These are phyloP conservation scores for Solioccasus polychromus DNA, from an alignment of 768 basidiomycete species.

Conservation along the genomic window DNA sequence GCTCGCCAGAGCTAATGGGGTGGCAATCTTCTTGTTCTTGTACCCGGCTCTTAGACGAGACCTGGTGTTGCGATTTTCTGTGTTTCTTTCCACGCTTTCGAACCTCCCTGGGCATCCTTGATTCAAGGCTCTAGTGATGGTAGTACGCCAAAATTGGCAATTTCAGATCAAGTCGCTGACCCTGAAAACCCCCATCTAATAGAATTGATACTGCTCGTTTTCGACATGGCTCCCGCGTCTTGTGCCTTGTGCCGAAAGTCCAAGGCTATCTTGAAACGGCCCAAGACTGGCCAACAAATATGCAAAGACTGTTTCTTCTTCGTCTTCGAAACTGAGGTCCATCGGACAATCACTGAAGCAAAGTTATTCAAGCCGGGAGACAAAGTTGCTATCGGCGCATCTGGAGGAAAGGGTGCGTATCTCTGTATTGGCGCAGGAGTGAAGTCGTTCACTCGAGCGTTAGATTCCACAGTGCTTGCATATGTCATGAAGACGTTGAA, in stretches of 20 bases:
- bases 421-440: too few relatives aligned
- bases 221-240: conserved; percentile 69
- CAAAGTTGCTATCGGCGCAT: conserved; percentile 94
- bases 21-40: conserved; percentile 5
- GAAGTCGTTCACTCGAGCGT: neutral
- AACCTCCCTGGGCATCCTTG: conserved; percentile 67
- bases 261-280: conserved; percentile 87
- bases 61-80: conserved; percentile 44
- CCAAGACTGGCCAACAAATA: conserved; percentile 96
- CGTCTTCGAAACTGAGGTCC: conserved; percentile 97
- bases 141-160: conserved; percentile 10
- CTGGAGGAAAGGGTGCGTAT: conserved; percentile 88
- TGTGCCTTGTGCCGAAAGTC: conserved; percentile 76
- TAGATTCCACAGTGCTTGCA: conserved; percentile 97
- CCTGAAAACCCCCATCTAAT: too few relatives aligned
- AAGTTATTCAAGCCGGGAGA: conserved; percentile 86
- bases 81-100: conserved; percentile 77
- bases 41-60: conserved; percentile 1
- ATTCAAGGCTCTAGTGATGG: neutral
- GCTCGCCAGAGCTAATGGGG: conserved; percentile 36
- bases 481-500: conserved; percentile 96
- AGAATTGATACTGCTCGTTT: too few relatives aligned
- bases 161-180: too few relatives aligned
- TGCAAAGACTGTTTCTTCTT: conserved; percentile 96
- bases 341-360: conserved; percentile 88